These are phyloP conservation scores for Fusarium secorum DNA, from an alignment of 2,329 filamentous ascomycete genomes.

Conservation along the genomic window DNA sequence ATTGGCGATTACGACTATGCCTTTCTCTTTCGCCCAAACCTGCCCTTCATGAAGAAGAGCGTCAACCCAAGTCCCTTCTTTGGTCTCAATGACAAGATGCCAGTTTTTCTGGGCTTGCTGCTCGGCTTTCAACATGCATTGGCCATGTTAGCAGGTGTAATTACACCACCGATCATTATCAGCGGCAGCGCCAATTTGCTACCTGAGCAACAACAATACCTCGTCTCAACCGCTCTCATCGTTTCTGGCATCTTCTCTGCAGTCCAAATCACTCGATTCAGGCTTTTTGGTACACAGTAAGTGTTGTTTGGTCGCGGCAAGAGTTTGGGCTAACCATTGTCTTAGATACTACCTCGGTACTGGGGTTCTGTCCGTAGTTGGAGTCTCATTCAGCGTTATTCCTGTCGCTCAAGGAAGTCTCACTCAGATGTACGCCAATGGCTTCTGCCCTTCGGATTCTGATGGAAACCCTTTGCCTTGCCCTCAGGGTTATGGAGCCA, in stretches of 20 bases:
- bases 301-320: constrained; percentile 16
- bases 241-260: constrained; percentile 78
- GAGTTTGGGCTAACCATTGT: neutral
- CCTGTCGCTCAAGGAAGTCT: constrained; percentile 69
- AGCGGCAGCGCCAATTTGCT: constrained; percentile 69
- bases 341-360: constrained; percentile 79
- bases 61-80: constrained; percentile 74
- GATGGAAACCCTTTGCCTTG: constrained; percentile 75
- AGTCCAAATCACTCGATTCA: constrained; percentile 80
- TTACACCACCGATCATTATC: constrained; percentile 81
- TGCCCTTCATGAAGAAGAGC: constrained; percentile 78
- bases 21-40: constrained; percentile 81
- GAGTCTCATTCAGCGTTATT: constrained; percentile 54
- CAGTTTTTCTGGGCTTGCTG: constrained; percentile 75
- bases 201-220: constrained; percentile 71
- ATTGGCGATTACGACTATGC: constrained; percentile 89
- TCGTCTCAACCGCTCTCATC: constrained; percentile 80
- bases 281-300: constrained; percentile 70
- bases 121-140: constrained; percentile 82
- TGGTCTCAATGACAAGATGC: constrained; percentile 81
- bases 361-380: constrained; percentile 81
- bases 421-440: constrained; percentile 78
- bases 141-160: constrained; percentile 78
- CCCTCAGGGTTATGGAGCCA: constrained; percentile 75
- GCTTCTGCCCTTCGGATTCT: constrained; percentile 67